A percentile compares a stretch with the other conserved stretches of the same genome.
phyloP scores from a whole-genome alignment of 148 eudicot genomes.

The Spergularia bocconei region DNA sequence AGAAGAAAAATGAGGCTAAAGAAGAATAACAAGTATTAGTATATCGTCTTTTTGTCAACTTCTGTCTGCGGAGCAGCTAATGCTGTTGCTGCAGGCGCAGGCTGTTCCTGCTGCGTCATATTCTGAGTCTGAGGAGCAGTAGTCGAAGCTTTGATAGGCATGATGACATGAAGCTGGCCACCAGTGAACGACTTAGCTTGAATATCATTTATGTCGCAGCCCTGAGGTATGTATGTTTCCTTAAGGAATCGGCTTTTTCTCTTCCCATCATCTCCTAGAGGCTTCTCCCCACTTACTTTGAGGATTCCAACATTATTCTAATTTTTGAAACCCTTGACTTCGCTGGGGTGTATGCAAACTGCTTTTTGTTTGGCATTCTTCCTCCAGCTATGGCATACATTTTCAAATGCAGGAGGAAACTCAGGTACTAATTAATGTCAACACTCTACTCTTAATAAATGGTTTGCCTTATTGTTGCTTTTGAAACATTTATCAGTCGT shows the following conservation, averaged over 20 bases:
- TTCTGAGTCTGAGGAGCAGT: background rate
- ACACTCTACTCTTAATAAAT: background rate
- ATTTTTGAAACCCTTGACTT: slow-evolving; percentile 65
- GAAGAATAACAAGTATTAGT: background rate
- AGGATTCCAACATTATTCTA: slow-evolving; percentile 40
- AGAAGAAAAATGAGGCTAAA: too few relatives aligned
- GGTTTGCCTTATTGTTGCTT: background rate
- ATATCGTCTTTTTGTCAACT: background rate
- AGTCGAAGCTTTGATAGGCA: slow-evolving; percentile 40
- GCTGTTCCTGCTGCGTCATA: background rate
- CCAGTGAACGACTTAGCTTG: slow-evolving; percentile 48
- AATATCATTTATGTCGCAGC: slow-evolving; percentile 40
- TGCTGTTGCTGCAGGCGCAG: background rate
- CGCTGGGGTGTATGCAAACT: slow-evolving; percentile 73
- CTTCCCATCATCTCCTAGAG: slow-evolving; percentile 29
- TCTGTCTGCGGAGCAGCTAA: slow-evolving; percentile 1
- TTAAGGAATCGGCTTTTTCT: slow-evolving; percentile 44
- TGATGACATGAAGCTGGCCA: slow-evolving; percentile 43
- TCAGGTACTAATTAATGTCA: slow-evolving; percentile 32
- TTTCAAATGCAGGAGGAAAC: slow-evolving; percentile 38
- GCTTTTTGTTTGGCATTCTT: slow-evolving; percentile 72
- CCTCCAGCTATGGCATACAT: slow-evolving; percentile 62
- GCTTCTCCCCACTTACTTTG: slow-evolving; percentile 60
- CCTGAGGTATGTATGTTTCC: slow-evolving; percentile 41
- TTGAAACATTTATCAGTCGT: background rate